These are phyloP conservation scores for Chrysosphaeria jannelii DNA, from an alignment of 2,329 filamentous ascomycete genomes.

Conservation along the genomic window DNA sequence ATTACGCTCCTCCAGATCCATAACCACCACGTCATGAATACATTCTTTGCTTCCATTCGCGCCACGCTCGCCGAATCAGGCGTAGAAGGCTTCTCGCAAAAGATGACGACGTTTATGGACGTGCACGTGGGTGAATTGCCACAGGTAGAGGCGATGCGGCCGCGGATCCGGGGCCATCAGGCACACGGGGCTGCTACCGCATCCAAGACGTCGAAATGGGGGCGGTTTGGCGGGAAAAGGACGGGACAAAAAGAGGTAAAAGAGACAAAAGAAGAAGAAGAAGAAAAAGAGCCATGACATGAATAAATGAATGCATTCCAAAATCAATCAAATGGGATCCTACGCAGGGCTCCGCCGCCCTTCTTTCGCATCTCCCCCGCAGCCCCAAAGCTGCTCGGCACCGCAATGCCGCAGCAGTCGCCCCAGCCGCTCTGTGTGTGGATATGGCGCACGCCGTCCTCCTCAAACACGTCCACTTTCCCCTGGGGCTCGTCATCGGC, in stretches of 20 bases:
- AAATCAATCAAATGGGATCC: constrained; percentile 51
- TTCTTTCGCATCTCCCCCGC: constrained; percentile 66
- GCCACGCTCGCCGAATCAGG: constrained; percentile 25
- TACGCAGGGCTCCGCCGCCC: constrained; percentile 28
- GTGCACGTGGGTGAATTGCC: constrained; percentile 45
- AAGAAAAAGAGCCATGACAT: background rate
- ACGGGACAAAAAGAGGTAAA: background rate
- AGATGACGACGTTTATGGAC: constrained; percentile 13
- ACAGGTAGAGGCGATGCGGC: constrained; percentile 42
- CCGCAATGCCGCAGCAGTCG: constrained; percentile 93
- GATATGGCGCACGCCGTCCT: constrained; percentile 35
- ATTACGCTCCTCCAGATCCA: constrained; percentile 86
- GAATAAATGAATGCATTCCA: background rate
- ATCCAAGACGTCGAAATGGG: constrained; percentile 38
- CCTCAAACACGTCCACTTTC: constrained; percentile 27
- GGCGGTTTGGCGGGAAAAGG: constrained; percentile 10
- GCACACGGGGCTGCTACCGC: constrained; percentile 37
- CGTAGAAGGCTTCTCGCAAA: constrained; percentile 24
- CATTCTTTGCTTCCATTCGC: constrained; percentile 47
- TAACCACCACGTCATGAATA: constrained; percentile 43
- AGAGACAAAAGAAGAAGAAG: background rate
- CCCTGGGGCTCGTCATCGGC: constrained; percentile 21
- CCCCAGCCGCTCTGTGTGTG: constrained; percentile 56
- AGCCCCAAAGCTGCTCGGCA: constrained; percentile 78
- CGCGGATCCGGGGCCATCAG: constrained; percentile 56